A percentile compares a stretch with the other conserved stretches of the same genome.
Evolutionary conservation across 202 grass and related monocot species (phyloP).

Genomic region (Bolboschoenoplectus hybrid): DNA sequence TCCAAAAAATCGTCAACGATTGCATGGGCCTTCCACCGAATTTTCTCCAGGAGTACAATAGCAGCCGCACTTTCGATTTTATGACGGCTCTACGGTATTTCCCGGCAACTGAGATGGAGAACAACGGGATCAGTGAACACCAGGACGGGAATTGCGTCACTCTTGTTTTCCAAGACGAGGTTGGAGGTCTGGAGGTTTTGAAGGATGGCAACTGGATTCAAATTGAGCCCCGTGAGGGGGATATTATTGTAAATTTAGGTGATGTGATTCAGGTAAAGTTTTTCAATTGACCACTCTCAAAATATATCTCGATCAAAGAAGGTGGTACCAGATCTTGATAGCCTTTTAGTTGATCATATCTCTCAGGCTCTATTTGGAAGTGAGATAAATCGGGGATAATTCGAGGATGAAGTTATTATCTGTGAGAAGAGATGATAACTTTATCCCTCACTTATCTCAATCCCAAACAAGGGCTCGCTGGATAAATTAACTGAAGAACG

Average conservation of each 20-base stretch:
- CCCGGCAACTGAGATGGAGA: slow-evolving; percentile 41
- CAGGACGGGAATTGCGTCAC: slow-evolving; percentile 61
- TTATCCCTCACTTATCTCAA: too few species aligned
- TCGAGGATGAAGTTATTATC: too few species aligned
- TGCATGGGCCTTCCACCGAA: slow-evolving; percentile 57
- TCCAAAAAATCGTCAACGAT: slow-evolving; percentile 58
- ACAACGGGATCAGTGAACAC: slow-evolving; percentile 44
- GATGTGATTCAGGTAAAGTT: slow-evolving; percentile 52
- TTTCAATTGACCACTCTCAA: background rate
- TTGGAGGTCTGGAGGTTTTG: slow-evolving; percentile 63
- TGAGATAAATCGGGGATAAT: too few species aligned
- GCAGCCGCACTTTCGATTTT: slow-evolving; percentile 50
- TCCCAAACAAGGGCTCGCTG: too few species aligned
- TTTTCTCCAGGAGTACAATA: slow-evolving; percentile 56
- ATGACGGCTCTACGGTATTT: slow-evolving; percentile 49
- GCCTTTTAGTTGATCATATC: background rate
- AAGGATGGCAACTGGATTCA: slow-evolving; percentile 58
- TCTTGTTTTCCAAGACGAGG: slow-evolving; percentile 59
- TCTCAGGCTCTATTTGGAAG: too few species aligned
- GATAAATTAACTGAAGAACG: background rate
- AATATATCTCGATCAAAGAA: background rate
- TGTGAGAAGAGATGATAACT: too few species aligned
- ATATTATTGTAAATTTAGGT: slow-evolving; percentile 69
- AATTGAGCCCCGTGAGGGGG: slow-evolving; percentile 44
- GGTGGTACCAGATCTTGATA: background rate